Conservation (phyloP, 768 basidiomycete genomes). For the Mycena capillaripes region DNA sequence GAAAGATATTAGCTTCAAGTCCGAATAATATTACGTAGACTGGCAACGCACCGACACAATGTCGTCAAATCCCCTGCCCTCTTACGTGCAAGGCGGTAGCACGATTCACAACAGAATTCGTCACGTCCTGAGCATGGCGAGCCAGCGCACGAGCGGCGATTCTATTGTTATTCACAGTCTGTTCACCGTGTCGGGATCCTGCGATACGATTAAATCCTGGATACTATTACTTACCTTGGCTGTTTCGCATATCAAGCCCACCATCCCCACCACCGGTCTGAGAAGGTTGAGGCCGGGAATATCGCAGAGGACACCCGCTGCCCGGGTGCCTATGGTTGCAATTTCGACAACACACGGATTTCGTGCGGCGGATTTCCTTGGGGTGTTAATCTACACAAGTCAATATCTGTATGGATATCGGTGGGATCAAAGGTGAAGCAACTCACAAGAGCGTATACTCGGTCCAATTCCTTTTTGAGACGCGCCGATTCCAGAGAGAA, state of each 20-base stretch:
- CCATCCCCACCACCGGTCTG: neutral
- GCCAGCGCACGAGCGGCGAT: neutral
- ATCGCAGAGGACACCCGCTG: neutral
- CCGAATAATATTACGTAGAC: no score
- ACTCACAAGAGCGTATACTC: neutral
- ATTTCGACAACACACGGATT: neutral
- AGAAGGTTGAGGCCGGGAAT: neutral
- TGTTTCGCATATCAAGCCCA: conserved; percentile 4
- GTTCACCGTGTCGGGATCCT: no score
- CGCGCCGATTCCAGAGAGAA: neutral
- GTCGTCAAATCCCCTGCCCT: neutral
- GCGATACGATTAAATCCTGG: neutral
- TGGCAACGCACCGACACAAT: neutral
- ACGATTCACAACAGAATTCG: neutral
- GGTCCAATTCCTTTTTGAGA: neutral
- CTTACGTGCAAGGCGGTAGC: neutral
- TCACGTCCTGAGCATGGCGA: neutral
- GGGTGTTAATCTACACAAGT: neutral
- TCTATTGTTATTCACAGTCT: neutral
- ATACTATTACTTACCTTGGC: neutral
- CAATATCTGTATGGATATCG: neutral
- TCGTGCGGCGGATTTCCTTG: neutral
- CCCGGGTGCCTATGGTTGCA: neutral
- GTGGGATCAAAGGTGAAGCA: neutral
- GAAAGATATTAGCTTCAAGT: no score